These are phyloP conservation scores for Tulasnella sp. DNA, from an alignment of 768 basidiomycete genomes.

Conservation along the genomic window DNA sequence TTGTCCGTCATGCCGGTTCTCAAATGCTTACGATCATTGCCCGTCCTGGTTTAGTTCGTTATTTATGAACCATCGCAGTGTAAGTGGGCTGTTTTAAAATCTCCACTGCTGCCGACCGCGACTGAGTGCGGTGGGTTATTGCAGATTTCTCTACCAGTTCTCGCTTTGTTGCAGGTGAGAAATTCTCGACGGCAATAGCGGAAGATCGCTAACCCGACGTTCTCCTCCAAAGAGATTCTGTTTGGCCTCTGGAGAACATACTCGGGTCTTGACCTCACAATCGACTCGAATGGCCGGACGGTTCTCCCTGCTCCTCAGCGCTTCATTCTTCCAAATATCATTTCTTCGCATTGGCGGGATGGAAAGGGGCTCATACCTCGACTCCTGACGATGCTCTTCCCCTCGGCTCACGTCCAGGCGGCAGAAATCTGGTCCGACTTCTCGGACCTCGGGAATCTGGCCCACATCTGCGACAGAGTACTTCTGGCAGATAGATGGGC, in stretches of 20 bases:
- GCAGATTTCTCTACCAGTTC: conserved; percentile 27
- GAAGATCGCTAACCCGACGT: no score
- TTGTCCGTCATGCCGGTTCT: neutral
- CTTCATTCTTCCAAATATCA: conserved; percentile 60
- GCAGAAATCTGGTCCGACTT: conserved; percentile 75
- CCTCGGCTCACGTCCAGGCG: conserved; percentile 58
- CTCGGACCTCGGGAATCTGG: conserved; percentile 48
- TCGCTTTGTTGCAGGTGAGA: conserved; percentile 12
- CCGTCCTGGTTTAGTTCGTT: conserved; percentile 46
- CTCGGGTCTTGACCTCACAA: conserved; percentile 47
- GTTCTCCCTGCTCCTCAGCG: conserved; percentile 59
- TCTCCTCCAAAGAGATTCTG: conserved; percentile 35
- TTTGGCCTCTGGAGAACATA: conserved; percentile 74
- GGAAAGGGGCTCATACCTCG: conserved; percentile 54
- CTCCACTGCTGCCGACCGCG: conserved; percentile 21
- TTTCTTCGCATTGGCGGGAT: conserved; percentile 44
- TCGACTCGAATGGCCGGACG: conserved; percentile 38
- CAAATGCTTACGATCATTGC: neutral
- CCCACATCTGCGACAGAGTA: conserved; percentile 67
- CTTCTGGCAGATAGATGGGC: conserved; percentile 70
- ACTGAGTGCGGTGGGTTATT: conserved; percentile 24
- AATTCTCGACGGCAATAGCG: no score
- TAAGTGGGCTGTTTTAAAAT: conserved; percentile 33
- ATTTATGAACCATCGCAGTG: conserved; percentile 81
- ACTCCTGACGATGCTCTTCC: conserved; percentile 60